phyloP scores from a whole-genome alignment of 768 basidiomycete species.

The Lentinula edodes region DNA sequence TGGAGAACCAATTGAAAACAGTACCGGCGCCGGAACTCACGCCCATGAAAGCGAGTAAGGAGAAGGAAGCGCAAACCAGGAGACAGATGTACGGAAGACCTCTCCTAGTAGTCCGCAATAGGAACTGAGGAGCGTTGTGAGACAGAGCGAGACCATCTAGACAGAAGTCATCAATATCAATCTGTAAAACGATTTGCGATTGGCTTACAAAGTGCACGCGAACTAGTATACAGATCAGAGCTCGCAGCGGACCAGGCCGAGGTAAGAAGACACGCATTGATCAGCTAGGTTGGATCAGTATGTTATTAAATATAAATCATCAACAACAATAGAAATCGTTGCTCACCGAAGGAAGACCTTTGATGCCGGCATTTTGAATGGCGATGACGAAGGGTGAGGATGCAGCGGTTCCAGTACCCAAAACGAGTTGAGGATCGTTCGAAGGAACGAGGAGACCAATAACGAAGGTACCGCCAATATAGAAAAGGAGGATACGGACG shows the following conservation, averaged over 20 bases:
- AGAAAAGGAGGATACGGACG: constrained; percentile 81
- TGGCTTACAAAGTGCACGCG: constrained; percentile 73
- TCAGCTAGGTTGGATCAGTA: constrained; percentile 38
- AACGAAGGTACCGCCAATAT: constrained; percentile 58
- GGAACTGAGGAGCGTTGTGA: constrained; percentile 80
- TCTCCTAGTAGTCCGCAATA: constrained; percentile 57
- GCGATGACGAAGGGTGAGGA: constrained; percentile 92
- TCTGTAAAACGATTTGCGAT: background rate
- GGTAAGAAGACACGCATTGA: constrained; percentile 79
- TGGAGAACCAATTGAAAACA: constrained; percentile 79
- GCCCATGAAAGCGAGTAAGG: constrained; percentile 79
- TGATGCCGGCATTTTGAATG: constrained; percentile 81
- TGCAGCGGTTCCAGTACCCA: constrained; percentile 56
- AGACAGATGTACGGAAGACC: constrained; percentile 80
- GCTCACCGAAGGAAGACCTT: constrained; percentile 66
- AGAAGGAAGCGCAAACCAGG: constrained; percentile 61
- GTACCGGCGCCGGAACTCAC: constrained; percentile 56
- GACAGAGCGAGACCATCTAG: constrained; percentile 74
- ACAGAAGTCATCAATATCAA: constrained; percentile 1
- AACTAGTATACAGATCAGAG: constrained; percentile 86
- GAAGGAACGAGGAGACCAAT: constrained; percentile 85
- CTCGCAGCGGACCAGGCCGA: constrained; percentile 92
- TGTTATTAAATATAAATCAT: background rate
- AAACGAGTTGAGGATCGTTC: constrained; percentile 47
- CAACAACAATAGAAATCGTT: background rate